Conservation (phyloP, 768 basidiomycete genomes). For the Mycena sanguinolenta region DNA sequence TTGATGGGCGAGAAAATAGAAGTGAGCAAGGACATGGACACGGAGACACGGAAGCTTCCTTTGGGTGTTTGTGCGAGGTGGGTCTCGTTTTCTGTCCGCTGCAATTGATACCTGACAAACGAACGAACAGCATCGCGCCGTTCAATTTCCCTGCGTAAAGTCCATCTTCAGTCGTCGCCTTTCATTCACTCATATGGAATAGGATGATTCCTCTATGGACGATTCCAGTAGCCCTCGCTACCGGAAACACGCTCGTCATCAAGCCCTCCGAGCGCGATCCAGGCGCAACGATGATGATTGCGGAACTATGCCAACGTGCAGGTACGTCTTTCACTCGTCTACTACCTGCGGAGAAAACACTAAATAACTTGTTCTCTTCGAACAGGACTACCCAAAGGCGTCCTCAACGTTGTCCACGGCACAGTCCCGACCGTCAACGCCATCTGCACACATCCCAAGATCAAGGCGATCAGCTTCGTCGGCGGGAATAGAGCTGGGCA, state of each 20-base stretch:
- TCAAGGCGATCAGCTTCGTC: slow-evolving; percentile 97
- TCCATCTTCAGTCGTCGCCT: not conserved
- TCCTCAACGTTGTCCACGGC: slow-evolving; percentile 94
- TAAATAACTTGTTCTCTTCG: not conserved
- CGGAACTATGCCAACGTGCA: slow-evolving; percentile 92
- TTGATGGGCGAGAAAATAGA: slow-evolving; percentile 94
- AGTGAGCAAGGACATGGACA: slow-evolving; percentile 98
- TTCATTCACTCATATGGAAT: slow-evolving; percentile 8
- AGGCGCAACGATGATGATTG: slow-evolving; percentile 97
- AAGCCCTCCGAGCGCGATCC: slow-evolving; percentile 98
- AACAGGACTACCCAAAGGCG: slow-evolving; percentile 81
- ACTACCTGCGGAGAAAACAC: not conserved
- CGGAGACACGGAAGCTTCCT: slow-evolving; percentile 85
- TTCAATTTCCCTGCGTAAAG: slow-evolving; percentile 93
- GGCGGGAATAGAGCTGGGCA: slow-evolving; percentile 94
- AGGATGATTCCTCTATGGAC: slow-evolving; percentile 99
- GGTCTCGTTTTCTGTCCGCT: not conserved
- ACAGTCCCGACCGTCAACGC: slow-evolving; percentile 91
- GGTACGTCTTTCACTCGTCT: slow-evolving; percentile 53
- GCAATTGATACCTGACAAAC: not conserved
- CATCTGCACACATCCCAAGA: slow-evolving; percentile 91
- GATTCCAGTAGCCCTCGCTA: slow-evolving; percentile 88
- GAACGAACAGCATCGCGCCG: slow-evolving; percentile 73
- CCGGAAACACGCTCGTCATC: slow-evolving; percentile 94
- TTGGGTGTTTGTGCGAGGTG: slow-evolving; percentile 83